phyloP scores from a whole-genome alignment of 1,139 yeast genomes.

The Yamadazyma jaroonii region DNA sequence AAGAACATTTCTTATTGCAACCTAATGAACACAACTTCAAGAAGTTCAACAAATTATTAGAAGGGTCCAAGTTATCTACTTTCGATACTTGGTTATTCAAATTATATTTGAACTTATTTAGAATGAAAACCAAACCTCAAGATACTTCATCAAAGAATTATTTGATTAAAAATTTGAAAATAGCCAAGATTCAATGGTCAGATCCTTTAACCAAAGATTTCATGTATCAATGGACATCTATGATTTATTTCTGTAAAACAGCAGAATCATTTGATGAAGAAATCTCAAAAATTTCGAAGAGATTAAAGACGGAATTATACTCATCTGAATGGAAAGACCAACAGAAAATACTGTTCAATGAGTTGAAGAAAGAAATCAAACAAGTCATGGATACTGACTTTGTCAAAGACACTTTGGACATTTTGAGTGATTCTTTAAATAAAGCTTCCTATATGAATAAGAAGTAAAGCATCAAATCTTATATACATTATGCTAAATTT shows the following conservation, averaged over 20 bases:
- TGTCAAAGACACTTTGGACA: constrained; percentile 11
- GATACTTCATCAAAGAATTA: constrained; percentile 30
- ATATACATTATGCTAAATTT: no score
- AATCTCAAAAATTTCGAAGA: constrained; percentile 7
- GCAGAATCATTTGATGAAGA: constrained; percentile 6
- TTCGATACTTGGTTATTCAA: constrained; percentile 25
- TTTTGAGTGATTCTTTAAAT: constrained; percentile 16
- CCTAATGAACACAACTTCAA: constrained; percentile 15
- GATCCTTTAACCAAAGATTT: constrained; percentile 16
- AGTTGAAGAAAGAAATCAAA: constrained; percentile 8
- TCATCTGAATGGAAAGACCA: constrained; percentile 9
- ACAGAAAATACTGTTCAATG: constrained; percentile 17
- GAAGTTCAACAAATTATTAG: constrained; percentile 26
- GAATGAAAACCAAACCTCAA: constrained; percentile 17
- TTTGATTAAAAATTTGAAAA: constrained; percentile 29
- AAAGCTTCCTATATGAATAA: constrained; percentile 14
- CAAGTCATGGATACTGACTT: constrained; percentile 9
- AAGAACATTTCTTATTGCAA: constrained; percentile 22
- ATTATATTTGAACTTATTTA: constrained; percentile 24
- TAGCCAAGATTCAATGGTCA: constrained; percentile 19
- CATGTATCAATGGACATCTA: constrained; percentile 19
- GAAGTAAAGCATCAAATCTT: constrained; percentile 5
- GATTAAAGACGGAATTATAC: constrained; percentile 13
- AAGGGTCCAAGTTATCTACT: constrained; percentile 15
- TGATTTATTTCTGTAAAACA: constrained; percentile 20